Conservation (phyloP, 2,329 filamentous ascomycete genomes). For the Xylariaceae sp. region DNA sequence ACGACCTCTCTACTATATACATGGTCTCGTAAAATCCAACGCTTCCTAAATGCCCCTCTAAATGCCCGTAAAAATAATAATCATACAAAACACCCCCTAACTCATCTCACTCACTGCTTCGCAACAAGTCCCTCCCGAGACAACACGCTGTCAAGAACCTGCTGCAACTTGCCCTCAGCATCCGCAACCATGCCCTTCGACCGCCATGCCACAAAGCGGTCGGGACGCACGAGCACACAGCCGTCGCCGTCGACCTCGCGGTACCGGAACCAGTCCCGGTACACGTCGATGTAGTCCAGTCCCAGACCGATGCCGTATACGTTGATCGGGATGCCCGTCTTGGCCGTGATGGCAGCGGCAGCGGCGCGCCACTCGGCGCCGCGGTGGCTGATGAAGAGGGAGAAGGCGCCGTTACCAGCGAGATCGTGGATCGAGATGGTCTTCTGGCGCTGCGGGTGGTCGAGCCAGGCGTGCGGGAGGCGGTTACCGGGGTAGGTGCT, state of each 20-base stretch:
- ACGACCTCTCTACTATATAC: too few species aligned
- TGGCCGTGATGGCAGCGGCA: conserved; percentile 33
- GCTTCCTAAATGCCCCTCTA: too few species aligned
- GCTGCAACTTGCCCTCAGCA: conserved; percentile 20
- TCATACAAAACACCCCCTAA: neutral
- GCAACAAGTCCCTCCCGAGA: neutral
- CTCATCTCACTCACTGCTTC: neutral
- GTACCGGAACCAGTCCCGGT: conserved; percentile 52
- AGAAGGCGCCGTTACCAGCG: conserved; percentile 50
- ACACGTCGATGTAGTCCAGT: conserved; percentile 57
- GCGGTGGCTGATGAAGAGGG: conserved; percentile 49
- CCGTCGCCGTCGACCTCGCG: conserved; percentile 54
- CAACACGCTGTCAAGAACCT: conserved; percentile 22
- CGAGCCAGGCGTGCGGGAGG: conserved; percentile 60
- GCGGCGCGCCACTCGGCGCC: conserved; percentile 51
- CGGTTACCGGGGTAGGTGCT: conserved; percentile 54
- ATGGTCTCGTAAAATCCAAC: too few species aligned
- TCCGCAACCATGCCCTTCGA: conserved; percentile 13
- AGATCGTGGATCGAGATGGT: conserved; percentile 55
- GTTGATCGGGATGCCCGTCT: conserved; percentile 43
- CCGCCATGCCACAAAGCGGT: conserved; percentile 55
- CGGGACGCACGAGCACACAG: conserved; percentile 53
- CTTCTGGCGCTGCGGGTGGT: conserved; percentile 40
- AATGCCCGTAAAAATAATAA: too few species aligned
- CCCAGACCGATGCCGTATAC: conserved; percentile 50